Conservation (phyloP, 2,329 filamentous ascomycete genomes). For the Colletotrichum noveboracense region DNA sequence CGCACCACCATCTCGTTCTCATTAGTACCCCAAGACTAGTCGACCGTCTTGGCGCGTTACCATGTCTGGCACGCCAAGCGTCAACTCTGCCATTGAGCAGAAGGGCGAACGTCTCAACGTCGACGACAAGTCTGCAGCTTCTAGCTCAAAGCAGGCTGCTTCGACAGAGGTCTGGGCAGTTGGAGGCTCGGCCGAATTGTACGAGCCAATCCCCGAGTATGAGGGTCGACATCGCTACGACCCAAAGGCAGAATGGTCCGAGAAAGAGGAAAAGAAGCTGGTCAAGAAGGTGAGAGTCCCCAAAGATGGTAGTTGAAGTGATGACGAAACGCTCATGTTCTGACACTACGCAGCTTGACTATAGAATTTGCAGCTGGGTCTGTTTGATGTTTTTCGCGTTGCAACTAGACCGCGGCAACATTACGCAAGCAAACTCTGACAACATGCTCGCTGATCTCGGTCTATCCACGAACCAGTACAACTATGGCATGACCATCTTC, state of each 20-base stretch:
- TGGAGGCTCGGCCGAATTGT: constrained; percentile 29
- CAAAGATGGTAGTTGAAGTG: too few relatives aligned
- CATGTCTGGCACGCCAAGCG: not conserved
- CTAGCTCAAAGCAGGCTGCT: not conserved
- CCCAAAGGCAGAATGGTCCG: constrained; percentile 59
- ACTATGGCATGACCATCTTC: constrained; percentile 55
- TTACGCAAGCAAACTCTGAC: constrained; percentile 38
- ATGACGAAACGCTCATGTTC: not conserved
- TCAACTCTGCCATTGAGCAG: not conserved
- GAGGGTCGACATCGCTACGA: constrained; percentile 66
- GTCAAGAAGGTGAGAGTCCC: constrained; percentile 52
- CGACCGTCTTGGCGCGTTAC: not conserved
- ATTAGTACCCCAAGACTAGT: not conserved
- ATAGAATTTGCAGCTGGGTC: constrained; percentile 34
- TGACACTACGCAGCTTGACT: constrained; percentile 29
- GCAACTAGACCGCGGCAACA: constrained; percentile 41
- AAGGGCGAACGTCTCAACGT: not conserved
- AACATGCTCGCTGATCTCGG: constrained; percentile 33
- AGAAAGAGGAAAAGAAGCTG: constrained; percentile 60
- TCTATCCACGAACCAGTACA: constrained; percentile 47
- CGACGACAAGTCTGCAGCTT: not conserved
- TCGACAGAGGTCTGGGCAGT: not conserved
- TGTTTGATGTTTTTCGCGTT: constrained; percentile 40
- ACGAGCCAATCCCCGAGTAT: constrained; percentile 57
- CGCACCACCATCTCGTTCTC: not conserved